Percentiles rank a stretch among this genome's conserved stretches.
phyloP scores from a whole-genome alignment of 2,329 filamentous ascomycete genomes.

The Xylariaceae sp. region DNA sequence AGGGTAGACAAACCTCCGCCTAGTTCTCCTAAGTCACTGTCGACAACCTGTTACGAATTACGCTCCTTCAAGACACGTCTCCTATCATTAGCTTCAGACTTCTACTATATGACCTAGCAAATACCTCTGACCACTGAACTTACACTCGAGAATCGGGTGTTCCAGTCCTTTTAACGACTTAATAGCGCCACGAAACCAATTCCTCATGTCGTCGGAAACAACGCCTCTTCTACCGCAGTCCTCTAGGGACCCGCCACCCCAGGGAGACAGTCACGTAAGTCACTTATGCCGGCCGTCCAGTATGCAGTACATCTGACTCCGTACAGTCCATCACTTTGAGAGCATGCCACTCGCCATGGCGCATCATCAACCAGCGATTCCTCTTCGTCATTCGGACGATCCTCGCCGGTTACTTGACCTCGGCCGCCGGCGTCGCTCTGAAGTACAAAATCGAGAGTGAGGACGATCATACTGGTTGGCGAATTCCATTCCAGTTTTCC shows the following conservation, averaged over 20 bases:
- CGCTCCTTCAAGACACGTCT: background rate
- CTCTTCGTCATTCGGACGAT: constrained; percentile 42
- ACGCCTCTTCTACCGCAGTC: constrained; percentile 28
- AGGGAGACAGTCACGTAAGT: constrained; percentile 33
- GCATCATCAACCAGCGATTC: constrained; percentile 40
- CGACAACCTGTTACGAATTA: background rate
- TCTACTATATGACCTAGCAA: constrained; percentile 12
- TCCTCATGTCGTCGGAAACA: constrained; percentile 26
- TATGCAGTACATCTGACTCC: constrained; percentile 27
- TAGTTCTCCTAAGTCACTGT: background rate
- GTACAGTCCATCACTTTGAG: constrained; percentile 46
- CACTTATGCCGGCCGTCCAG: background rate
- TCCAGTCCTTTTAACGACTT: background rate
- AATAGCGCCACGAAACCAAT: background rate
- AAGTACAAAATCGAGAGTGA: constrained; percentile 43
- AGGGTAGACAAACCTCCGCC: background rate
- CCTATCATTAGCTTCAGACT: background rate
- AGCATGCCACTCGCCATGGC: constrained; percentile 48
- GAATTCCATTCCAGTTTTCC: constrained; percentile 46
- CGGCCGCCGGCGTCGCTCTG: constrained; percentile 38
- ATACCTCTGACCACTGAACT: background rate
- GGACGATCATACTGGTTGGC: constrained; percentile 37
- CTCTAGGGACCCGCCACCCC: constrained; percentile 15
- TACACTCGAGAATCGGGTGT: background rate
- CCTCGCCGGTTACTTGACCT: constrained; percentile 41